Evolutionary conservation across 495 filamentous ascomycete species (phyloP), one percentile per base, ranked within the genome.

Genomic region (Tuber umbilicatum): DNA sequence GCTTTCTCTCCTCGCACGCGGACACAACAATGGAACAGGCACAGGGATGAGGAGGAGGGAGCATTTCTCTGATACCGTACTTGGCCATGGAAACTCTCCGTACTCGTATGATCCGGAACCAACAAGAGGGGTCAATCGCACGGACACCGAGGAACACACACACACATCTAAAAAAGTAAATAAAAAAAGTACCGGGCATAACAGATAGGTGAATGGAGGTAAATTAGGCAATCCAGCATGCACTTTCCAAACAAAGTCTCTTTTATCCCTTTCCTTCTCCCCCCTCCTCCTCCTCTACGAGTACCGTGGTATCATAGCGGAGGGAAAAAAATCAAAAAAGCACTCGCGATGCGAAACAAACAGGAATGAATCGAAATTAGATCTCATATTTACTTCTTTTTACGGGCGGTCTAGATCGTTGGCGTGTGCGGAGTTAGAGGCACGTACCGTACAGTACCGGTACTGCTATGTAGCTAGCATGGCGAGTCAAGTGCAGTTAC

Each of bases 241-340:
- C 47, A 55, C 47, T 55, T 55, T 55, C 47, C 47, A 55, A 55
- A 55, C 47, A 55, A 55, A 55, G 47, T 55, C 47, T n/a, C n/a
- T n/a, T n/a, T n/a, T n/a, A 23, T 55, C 16, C 7, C 47, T 10
- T n/a, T 23, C 27, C 47, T 23, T 27, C 47, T 27, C 47, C 2
- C 2, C 47, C 2, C 47, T 10, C 39, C 21, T 7, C 21, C 47
- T 55, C 23, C 12, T 14, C 45, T 5, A 23, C 0, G 45, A n/a
- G 23, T 64, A 64, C 10, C n/a, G 55, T 64, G 47, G 23, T 55
- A n/a, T 7, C 21, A n/a, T 21, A 5, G 21, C 19, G n/a, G 31
- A 60, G 23, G 27, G 1, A 43, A 43, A 45, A 60, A 31, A 27
- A 60, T 9, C 5, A 60, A 60, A 31, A 60, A 60, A 16, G 23